Evolutionary conservation across 768 basidiomycete genomes (phyloP).

Genomic region (Termitomyces sp.): DNA sequence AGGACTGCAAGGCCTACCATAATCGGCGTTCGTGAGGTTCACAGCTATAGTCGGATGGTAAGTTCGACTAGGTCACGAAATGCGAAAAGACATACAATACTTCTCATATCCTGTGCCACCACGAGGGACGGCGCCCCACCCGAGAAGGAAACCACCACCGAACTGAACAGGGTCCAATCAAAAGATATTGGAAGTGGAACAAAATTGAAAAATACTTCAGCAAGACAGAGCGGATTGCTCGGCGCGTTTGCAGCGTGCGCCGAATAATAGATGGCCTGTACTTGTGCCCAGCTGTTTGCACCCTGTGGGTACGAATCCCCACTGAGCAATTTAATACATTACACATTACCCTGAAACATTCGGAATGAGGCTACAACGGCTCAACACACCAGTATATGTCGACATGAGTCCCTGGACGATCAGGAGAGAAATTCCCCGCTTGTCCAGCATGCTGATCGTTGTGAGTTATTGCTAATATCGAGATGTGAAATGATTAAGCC

Average conservation of each 20-base stretch:
- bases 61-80: neutral
- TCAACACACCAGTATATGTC: conserved; percentile 46
- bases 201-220: conserved; percentile 30
- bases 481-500: neutral
- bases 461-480: conserved; percentile 37
- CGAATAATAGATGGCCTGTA: conserved; percentile 46
- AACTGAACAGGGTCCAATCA: conserved; percentile 28
- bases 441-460: conserved; percentile 48
- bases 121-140: conserved; percentile 37
- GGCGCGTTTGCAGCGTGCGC: conserved; percentile 39
- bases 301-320: conserved; percentile 54
- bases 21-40: conserved; percentile 40
- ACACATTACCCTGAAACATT: neutral
- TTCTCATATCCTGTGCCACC: conserved; percentile 52
- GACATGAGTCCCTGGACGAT: conserved; percentile 39
- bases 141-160: conserved; percentile 44
- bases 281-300: conserved; percentile 43
- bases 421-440: conserved; percentile 48
- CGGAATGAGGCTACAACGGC: neutral
- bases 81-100: conserved; percentile 31
- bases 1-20: conserved; percentile 24
- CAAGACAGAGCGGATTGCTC: conserved; percentile 47
- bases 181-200: neutral
- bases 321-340: conserved; percentile 23
- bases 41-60: conserved; percentile 19